These are phyloP conservation scores for Forsythia viridissima DNA, from an alignment of 257 asterid genomes.

Conservation along the genomic window DNA sequence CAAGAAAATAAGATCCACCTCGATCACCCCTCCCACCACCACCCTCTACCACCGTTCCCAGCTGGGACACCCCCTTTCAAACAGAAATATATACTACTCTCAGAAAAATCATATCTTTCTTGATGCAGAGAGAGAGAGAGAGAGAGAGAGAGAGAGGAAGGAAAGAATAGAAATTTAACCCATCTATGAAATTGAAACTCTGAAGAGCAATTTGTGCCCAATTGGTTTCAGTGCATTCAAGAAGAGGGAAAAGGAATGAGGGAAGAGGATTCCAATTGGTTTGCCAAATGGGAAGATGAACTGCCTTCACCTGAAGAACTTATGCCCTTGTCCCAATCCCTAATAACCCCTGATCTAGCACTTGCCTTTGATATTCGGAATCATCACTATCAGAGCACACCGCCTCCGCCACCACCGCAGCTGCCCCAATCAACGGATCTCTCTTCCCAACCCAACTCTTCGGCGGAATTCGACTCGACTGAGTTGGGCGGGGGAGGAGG, in stretches of 20 bases:
- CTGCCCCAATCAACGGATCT: constrained; percentile 44
- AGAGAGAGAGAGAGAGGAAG: constrained; percentile 14
- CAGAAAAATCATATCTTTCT: constrained; percentile 20
- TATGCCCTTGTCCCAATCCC: constrained; percentile 74
- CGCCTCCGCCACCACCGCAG: constrained; percentile 35
- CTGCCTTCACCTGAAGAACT: constrained; percentile 80
- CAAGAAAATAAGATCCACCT: constrained; percentile 87
- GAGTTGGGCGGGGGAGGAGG: constrained; percentile 50
- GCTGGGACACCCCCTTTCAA: neutral
- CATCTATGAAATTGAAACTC: neutral
- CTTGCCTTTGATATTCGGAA: constrained; percentile 65
- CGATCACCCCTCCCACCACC: constrained; percentile 39
- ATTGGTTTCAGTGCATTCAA: neutral
- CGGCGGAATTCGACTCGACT: constrained; percentile 64
- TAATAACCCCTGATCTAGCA: constrained; percentile 76
- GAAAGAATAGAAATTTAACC: neutral
- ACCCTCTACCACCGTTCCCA: neutral
- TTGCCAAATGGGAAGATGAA: constrained; percentile 82
- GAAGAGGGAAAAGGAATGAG: constrained; percentile 43
- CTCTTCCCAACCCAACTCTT: constrained; percentile 58
- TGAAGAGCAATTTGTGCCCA: neutral
- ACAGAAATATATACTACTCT: constrained; percentile 12
- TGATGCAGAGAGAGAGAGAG: constrained; percentile 12
- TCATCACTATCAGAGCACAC: constrained; percentile 26
- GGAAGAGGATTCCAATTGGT: constrained; percentile 85